Percentiles rank a stretch among this genome's conserved stretches.
phyloP scores from a whole-genome alignment of 495 filamentous ascomycete genomes.

The Stereocaulon alpinum region DNA sequence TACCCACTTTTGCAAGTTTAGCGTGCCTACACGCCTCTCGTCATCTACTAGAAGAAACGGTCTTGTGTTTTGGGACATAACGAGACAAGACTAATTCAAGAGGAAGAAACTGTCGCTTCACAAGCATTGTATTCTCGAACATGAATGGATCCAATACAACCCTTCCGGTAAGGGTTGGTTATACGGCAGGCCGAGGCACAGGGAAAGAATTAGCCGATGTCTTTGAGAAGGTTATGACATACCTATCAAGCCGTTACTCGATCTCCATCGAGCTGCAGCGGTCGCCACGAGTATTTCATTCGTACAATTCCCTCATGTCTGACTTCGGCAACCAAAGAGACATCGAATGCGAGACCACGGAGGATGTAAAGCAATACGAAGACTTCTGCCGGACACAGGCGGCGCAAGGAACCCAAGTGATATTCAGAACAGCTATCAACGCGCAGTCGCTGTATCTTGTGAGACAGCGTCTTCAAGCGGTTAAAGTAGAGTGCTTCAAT shows the following conservation, averaged over 20 bases:
- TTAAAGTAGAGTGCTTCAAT: conserved; percentile 1
- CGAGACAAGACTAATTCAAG: too few species aligned
- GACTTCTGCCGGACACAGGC: not conserved
- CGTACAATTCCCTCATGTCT: not conserved
- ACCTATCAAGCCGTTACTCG: not conserved
- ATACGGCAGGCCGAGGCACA: not conserved
- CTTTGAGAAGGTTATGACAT: not conserved
- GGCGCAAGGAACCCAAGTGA: not conserved
- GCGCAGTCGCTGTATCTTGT: conserved; percentile 1
- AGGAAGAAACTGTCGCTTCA: too few species aligned
- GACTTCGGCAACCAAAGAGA: not conserved
- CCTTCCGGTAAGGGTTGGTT: not conserved
- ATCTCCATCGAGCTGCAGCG: not conserved
- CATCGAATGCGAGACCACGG: not conserved
- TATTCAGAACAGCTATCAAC: conserved; percentile 1
- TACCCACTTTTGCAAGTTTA: too few species aligned
- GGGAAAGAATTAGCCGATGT: not conserved
- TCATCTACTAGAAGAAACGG: too few species aligned
- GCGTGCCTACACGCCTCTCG: too few species aligned
- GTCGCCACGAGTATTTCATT: not conserved
- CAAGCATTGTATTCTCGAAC: too few species aligned
- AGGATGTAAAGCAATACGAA: conserved; percentile 1
- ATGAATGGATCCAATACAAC: too few species aligned
- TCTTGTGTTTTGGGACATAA: too few species aligned
- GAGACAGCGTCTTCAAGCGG: not conserved